Conservation (phyloP, 805 yeast species). For the Jamesozyma piceae region DNA sequence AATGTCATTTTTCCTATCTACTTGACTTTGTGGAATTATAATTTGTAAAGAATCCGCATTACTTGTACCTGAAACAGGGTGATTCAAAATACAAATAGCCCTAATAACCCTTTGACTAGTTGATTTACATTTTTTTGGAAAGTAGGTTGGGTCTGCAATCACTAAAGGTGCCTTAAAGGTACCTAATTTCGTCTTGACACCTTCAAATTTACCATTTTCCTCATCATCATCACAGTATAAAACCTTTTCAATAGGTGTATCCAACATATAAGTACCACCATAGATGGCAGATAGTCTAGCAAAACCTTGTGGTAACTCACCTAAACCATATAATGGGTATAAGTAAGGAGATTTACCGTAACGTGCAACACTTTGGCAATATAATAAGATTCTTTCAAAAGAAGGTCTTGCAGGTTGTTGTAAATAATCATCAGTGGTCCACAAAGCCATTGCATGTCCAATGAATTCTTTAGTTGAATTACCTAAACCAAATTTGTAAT, state of each 20-base stretch:
- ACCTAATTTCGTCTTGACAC: conserved; percentile 88
- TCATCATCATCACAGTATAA: conserved; percentile 48
- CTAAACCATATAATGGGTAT: conserved; percentile 92
- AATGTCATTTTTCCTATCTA: conserved; percentile 85
- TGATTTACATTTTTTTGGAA: conserved; percentile 50
- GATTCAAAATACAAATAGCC: conserved; percentile 73
- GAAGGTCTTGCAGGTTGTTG: conserved; percentile 87
- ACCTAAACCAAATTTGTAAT: conserved; percentile 81
- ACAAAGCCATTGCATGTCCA: conserved; percentile 97
- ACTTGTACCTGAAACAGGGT: conserved; percentile 73
- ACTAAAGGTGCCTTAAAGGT: conserved; percentile 85
- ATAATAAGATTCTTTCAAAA: conserved; percentile 73
- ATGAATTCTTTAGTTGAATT: conserved; percentile 90
- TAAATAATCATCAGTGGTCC: conserved; percentile 86
- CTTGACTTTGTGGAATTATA: conserved; percentile 93
- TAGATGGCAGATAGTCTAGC: conserved; percentile 94
- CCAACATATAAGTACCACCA: conserved; percentile 98
- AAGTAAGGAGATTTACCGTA: conserved; percentile 95
- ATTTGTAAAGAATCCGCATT: conserved; percentile 87
- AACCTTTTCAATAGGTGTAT: conserved; percentile 88
- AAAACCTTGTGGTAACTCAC: conserved; percentile 98
- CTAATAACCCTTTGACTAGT: conserved; percentile 32
- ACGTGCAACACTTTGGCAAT: conserved; percentile 83
- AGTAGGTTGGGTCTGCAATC: conserved; percentile 96
- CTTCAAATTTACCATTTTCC: conserved; percentile 52